Base-by-base conservation (phyloP, 2,329 filamentous ascomycete genomes). In the Keithomyces neogunnii region DNA sequence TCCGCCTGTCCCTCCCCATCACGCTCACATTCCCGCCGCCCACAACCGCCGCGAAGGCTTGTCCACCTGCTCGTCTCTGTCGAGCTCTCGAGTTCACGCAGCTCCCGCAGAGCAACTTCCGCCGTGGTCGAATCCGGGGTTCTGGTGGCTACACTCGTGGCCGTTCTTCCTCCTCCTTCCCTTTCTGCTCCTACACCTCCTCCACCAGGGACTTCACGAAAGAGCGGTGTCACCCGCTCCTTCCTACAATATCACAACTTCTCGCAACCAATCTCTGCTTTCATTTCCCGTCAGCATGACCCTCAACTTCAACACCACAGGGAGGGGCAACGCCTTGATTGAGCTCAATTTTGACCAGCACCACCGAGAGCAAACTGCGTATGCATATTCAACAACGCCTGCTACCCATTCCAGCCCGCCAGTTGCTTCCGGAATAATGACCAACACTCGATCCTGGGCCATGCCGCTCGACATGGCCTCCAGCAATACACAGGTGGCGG, bases 311-410 rank as follows among this genome's bases (percentile, higher is more conserved):
- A 77, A 77, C 68, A 63, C 71, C 65, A 72, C 73, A 65, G 74
- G 73, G 68, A 66, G 69, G 64, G 75, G 74, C 68, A 79, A 84
- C 67, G 77, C 73, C 65, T 74, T 84, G 63, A 65, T 84, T 64
- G 80, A 84, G 64, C 72, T 84, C 63, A 75, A 70, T 60, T 84
- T 76, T 69, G 77, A 84, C 65, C 75, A 75, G 62, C 74, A 76
- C 69, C 73, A 79, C 59, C 75, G 75, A 64, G 80, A 79, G 63
- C 73, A 76, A 57, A 73, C 72, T 67, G 73, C 71, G 49, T 72
- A 61, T 59, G 59, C 61, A 55, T 63, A 59, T 43, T 53, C 56
- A 53, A 50, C 56, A 31, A 53, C 53, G 8, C 43, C 55, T 30
- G 50, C 51, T 28, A 49, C 57, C 51, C 63, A 66, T 49, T 66